Conservation (phyloP, 2,329 filamentous ascomycete species). For the Diplocarpon rosae region DNA sequence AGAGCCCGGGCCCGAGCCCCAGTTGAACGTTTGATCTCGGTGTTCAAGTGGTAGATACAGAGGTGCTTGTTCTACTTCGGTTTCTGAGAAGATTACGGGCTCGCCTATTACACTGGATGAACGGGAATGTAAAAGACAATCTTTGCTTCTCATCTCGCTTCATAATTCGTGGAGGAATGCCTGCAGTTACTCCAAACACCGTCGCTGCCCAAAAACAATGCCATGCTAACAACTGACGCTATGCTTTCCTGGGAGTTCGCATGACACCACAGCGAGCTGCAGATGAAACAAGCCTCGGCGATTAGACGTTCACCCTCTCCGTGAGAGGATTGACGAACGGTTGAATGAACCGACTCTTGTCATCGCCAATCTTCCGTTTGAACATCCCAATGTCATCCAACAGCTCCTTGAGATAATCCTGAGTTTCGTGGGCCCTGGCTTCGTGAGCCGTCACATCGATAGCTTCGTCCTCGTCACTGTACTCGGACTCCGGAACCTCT, state of each 20-base stretch:
- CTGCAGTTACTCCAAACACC: conserved; percentile 17
- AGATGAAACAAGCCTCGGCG: neutral
- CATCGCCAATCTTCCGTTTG: conserved; percentile 76
- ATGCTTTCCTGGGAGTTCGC: neutral
- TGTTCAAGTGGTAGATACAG: no score
- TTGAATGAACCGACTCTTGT: conserved; percentile 54
- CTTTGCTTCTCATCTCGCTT: neutral
- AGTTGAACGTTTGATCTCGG: no score
- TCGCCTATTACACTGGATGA: no score
- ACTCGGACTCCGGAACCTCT: conserved; percentile 26
- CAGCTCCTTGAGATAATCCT: conserved; percentile 76
- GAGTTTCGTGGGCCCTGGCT: conserved; percentile 52
- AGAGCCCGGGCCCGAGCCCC: no score
- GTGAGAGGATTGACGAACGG: conserved; percentile 46
- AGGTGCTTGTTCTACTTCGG: no score
- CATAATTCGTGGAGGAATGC: neutral
- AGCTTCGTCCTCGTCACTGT: conserved; percentile 50
- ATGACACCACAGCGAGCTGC: neutral
- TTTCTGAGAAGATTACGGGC: no score
- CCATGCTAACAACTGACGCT: conserved; percentile 3
- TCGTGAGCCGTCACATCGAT: conserved; percentile 39
- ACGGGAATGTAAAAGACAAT: no score
- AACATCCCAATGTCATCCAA: conserved; percentile 72
- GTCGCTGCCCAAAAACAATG: conserved; percentile 10
- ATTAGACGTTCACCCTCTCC: conserved; percentile 28